These are phyloP conservation scores for Spongospora subterranea DNA, from an alignment of 208 protist genomes.

Conservation along the genomic window DNA sequence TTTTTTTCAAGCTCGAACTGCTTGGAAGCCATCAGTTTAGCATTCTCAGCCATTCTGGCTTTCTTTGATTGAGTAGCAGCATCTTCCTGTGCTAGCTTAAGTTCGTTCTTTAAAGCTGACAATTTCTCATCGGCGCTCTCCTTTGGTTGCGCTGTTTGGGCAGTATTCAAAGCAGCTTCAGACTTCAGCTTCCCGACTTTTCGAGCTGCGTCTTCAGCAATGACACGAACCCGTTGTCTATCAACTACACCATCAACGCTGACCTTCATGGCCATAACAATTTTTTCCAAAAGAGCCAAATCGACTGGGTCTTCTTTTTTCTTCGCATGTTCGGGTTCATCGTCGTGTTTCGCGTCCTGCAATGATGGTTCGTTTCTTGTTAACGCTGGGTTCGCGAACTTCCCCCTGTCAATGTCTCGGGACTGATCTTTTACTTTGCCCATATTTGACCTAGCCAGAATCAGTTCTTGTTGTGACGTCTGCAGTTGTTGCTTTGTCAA, in stretches of 20 bases:
- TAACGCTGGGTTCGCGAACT: too few species aligned
- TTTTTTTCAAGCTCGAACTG: slow-evolving; percentile 40
- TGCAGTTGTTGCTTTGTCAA: too few species aligned
- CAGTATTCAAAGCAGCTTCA: not conserved
- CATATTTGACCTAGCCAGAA: too few species aligned
- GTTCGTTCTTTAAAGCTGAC: not conserved
- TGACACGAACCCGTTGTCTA: not conserved
- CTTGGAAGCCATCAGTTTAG: slow-evolving; percentile 40
- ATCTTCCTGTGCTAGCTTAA: not conserved
- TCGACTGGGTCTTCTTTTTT: not conserved
- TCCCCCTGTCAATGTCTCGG: too few species aligned
- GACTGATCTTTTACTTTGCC: too few species aligned
- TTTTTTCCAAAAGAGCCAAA: not conserved
- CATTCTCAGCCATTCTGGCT: slow-evolving; percentile 2
- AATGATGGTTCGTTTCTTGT: not conserved
- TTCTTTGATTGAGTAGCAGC: not conserved
- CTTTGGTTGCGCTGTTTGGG: not conserved
- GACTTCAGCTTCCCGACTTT: not conserved
- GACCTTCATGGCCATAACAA: slow-evolving; percentile 21
- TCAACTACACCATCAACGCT: not conserved
- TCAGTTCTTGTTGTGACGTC: too few species aligned
- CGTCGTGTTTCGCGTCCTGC: not conserved
- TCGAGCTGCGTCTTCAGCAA: not conserved
- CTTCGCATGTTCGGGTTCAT: not conserved
- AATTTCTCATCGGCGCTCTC: slow-evolving; percentile 11